Evolutionary conservation across 2,329 filamentous ascomycete species (phyloP).

Genomic region (Colletotrichum sp.): DNA sequence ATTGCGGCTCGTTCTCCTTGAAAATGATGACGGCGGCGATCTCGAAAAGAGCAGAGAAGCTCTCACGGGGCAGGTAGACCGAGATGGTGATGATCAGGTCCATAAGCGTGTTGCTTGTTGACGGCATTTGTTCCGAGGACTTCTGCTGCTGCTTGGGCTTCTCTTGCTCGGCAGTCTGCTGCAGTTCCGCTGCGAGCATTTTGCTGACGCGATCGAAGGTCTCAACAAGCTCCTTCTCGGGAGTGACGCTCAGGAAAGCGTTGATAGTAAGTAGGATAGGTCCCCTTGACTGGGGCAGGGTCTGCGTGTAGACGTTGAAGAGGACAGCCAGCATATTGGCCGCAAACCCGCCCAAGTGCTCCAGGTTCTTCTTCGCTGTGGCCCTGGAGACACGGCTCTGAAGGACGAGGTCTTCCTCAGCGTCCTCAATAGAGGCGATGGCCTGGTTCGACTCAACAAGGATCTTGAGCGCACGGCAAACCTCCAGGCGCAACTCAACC

Average conservation of each 20-base stretch:
- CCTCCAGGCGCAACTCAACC: constrained; percentile 81
- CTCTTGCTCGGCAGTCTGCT: constrained; percentile 55
- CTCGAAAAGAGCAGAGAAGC: constrained; percentile 83
- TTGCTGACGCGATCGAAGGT: constrained; percentile 88
- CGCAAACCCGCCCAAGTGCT: constrained; percentile 79
- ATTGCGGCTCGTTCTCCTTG: constrained; percentile 82
- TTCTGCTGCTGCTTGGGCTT: constrained; percentile 66
- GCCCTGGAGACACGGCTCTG: constrained; percentile 80
- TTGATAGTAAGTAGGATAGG: constrained; percentile 95
- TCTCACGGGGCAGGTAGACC: constrained; percentile 86
- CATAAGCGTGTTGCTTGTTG: constrained; percentile 93
- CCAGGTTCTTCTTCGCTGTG: constrained; percentile 78
- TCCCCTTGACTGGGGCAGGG: constrained; percentile 87
- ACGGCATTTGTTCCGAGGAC: constrained; percentile 76
- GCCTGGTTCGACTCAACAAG: constrained; percentile 92
- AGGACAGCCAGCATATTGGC: constrained; percentile 92
- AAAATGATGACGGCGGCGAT: constrained; percentile 85
- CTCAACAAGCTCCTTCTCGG: constrained; percentile 77
- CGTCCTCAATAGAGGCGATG: constrained; percentile 72
- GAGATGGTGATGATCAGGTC: constrained; percentile 97
- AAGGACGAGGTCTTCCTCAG: constrained; percentile 74
- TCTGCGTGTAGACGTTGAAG: constrained; percentile 99
- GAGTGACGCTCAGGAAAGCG: constrained; percentile 88
- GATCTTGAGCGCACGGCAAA: constrained; percentile 86
- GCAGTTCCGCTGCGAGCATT: constrained; percentile 78